Base-by-base conservation (phyloP, 2,329 filamentous ascomycete genomes). In the Trichoderma gracile region DNA sequence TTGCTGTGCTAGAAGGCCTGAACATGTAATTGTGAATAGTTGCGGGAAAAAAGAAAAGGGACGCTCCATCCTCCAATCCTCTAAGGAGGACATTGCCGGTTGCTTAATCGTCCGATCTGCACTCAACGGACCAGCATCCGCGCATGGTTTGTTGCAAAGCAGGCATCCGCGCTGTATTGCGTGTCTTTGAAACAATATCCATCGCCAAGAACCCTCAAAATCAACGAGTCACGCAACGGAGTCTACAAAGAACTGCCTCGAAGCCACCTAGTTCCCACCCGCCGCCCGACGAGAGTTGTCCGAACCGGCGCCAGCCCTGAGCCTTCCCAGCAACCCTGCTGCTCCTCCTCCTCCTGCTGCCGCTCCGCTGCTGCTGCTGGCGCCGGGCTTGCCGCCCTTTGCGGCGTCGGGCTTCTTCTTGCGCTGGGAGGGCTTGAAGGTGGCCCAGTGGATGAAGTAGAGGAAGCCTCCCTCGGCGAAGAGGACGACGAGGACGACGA, bases 381-480 rank as follows among this genome's bases (percentile, higher is more conserved):
- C 33, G 33, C 33, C 33, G 33, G 33, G 33, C 33, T 38, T 38
- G 9, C 33, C 25, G 38, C 23, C 21, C 21, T 43, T 43, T 17
- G 38, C 38, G 19, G 43, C n/a, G 6, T 33, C 45, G 5, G n/a
- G 40, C 3, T 30, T 43, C 70, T 79, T 80, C 72, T 79, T 79
- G 74, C 83, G 84, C 74, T 87, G 85, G 71, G 85, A 83, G 17
- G 84, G 84, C 77, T 87, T 87, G 76, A 85, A 67, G 21, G 85
- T 87, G 65, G 83, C 84, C 71, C 78, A 81, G 75, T 86, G 83
- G 71, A 87, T 87, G 75, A 80, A 86, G 82, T 82, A 86, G 61
- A 84, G 74, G 55, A 86, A 74, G 10, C 78, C 70, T 64, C 73
- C 73, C 69, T 86, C 77, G 9, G 81, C 71, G 66, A 78, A 78